A percentile compares a stretch with the other conserved stretches of the same genome.
Evolutionary conservation across 2,329 filamentous ascomycete genomes (phyloP).

Genomic region (Fusarium avenaceum): DNA sequence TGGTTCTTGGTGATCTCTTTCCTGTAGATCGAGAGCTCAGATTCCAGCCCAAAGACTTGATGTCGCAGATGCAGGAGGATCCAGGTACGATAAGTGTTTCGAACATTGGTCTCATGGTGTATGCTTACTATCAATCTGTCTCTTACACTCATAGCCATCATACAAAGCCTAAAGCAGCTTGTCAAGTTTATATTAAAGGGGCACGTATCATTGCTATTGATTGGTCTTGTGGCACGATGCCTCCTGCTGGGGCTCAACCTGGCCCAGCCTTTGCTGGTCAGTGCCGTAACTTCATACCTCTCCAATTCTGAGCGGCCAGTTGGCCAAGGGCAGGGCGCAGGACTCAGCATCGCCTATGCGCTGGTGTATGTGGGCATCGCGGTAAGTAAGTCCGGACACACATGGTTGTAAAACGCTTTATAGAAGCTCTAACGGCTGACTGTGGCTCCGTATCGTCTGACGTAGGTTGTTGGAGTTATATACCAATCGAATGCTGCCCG

Average conservation of each 20-base stretch:
- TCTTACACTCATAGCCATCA: conserved; percentile 12
- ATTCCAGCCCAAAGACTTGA: conserved; percentile 15
- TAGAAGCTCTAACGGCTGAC: conserved; percentile 10
- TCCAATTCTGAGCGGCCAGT: conserved; percentile 16
- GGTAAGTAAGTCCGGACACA: conserved; percentile 14
- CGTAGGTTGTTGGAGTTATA: conserved; percentile 14
- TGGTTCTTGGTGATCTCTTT: conserved; percentile 17
- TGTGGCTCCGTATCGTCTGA: conserved; percentile 7
- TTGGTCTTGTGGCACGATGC: conserved; percentile 13
- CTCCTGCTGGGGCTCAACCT: conserved; percentile 13
- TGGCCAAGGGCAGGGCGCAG: conserved; percentile 12
- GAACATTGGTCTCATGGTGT: conserved; percentile 13
- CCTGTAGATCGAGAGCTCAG: conserved; percentile 15
- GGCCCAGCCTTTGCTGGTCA: conserved; percentile 15
- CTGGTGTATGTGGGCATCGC: conserved; percentile 12
- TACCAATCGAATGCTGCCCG: conserved; percentile 13
- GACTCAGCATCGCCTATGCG: conserved; percentile 14
- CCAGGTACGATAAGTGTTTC: conserved; percentile 12
- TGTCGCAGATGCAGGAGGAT: conserved; percentile 14
- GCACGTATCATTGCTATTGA: conserved; percentile 12
- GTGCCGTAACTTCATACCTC: conserved; percentile 17
- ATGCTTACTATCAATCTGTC: conserved; percentile 14
- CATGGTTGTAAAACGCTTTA: conserved; percentile 8
- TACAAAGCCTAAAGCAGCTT: conserved; percentile 13
- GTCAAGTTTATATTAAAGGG: conserved; percentile 16